phyloP scores from a whole-genome alignment of 129 eudicot species.

The Tagetes patula region DNA sequence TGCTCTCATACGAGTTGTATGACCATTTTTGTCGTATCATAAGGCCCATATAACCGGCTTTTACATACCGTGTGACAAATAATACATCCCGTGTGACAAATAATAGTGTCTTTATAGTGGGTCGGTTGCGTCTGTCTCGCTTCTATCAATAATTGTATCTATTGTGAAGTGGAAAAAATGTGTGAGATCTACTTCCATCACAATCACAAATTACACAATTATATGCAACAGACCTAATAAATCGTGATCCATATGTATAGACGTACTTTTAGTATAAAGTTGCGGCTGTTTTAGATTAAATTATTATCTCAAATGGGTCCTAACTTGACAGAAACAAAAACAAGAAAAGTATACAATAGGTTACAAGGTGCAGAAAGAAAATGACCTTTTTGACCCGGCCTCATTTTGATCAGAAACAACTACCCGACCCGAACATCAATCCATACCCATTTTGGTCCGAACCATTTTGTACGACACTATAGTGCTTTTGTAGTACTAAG shows the following conservation, averaged over 20 bases:
- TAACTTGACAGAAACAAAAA: background rate
- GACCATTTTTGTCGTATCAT: too few relatives aligned
- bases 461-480: background rate
- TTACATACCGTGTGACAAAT: too few relatives aligned
- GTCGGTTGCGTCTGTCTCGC: too few relatives aligned
- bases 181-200: background rate
- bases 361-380: background rate
- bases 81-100: too few relatives aligned
- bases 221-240: background rate
- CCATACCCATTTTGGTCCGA: background rate
- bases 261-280: background rate
- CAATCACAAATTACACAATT: slow-evolving; percentile 4
- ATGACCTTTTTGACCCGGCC: background rate
- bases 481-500: background rate
- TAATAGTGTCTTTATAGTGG: too few relatives aligned
- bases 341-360: background rate
- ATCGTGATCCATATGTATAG: background rate
- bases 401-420: background rate
- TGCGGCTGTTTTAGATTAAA: background rate
- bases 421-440: background rate
- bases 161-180: background rate
- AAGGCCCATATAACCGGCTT: too few relatives aligned
- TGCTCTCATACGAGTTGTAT: too few relatives aligned
- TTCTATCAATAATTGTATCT: background rate
- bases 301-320: background rate